Conservation (phyloP, 2,329 filamentous ascomycete genomes). For the Ceratocystiopsis brevicomis region DNA sequence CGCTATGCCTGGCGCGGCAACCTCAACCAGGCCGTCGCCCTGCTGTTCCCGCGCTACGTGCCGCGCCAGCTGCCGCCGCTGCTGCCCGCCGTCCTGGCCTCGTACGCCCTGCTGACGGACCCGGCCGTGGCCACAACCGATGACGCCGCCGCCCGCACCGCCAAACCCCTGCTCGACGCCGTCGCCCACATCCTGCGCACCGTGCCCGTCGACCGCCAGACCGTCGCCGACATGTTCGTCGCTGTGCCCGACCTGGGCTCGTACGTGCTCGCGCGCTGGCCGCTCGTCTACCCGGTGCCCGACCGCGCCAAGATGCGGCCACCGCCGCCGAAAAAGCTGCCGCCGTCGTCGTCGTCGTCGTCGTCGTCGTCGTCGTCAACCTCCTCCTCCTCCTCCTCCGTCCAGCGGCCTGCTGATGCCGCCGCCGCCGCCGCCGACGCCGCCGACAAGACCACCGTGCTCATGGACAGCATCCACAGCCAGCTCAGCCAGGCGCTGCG, state of each 20-base stretch:
- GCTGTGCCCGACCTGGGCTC: constrained; percentile 7
- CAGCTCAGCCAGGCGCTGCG: constrained; percentile 13
- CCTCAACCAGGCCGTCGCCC: constrained; percentile 14
- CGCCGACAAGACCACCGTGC: background rate
- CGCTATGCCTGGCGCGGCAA: constrained; percentile 7
- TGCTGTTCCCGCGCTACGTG: constrained; percentile 18
- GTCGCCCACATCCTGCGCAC: constrained; percentile 9
- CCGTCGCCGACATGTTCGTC: constrained; percentile 10
- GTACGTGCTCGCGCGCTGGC: constrained; percentile 9
- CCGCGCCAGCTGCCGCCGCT: constrained; percentile 12
- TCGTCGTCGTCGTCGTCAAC: background rate
- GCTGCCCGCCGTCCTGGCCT: constrained; percentile 18
- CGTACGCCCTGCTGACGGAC: constrained; percentile 21
- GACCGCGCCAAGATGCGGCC: background rate
- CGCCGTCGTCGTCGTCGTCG: background rate
- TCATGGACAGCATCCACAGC: constrained; percentile 9
- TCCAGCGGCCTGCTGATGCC: background rate
- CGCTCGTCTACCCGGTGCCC: background rate
- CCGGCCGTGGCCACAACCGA: constrained; percentile 8
- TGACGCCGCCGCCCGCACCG: constrained; percentile 7
- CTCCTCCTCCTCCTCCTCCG: background rate
- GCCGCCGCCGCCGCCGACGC: background rate
- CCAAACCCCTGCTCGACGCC: constrained; percentile 12
- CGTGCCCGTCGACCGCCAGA: constrained; percentile 2
- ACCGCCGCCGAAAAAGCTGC: background rate